A percentile compares a stretch with the other conserved stretches of the same genome.
Conservation (phyloP, 805 yeast species). For the Naumovozyma baii region DNA sequence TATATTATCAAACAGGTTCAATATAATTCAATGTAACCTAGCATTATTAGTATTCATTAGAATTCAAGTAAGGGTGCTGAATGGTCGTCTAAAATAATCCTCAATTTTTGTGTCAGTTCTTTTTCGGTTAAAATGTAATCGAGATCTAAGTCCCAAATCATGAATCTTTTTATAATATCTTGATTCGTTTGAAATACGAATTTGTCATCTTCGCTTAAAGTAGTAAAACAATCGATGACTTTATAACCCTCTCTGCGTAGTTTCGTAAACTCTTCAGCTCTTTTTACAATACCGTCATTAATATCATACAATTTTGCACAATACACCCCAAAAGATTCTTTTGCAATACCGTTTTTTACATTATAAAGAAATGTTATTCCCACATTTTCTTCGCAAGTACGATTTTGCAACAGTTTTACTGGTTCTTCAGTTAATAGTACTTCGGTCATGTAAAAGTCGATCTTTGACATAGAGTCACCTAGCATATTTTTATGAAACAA, state of each 20-base stretch:
- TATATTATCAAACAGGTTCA: not conserved
- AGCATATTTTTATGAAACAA: conserved; percentile 27
- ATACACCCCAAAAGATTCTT: conserved; percentile 31
- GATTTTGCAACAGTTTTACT: not conserved
- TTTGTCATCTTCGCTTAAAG: too few relatives aligned
- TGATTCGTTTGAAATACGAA: conserved; percentile 15
- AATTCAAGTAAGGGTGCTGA: not conserved
- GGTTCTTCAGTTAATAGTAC: conserved; percentile 19
- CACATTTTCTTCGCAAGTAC: conserved; percentile 2
- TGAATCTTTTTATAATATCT: conserved; percentile 17
- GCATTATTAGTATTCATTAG: not conserved
- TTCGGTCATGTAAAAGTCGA: conserved; percentile 32
- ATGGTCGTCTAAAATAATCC: not conserved
- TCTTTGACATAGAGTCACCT: conserved; percentile 9
- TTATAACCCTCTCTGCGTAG: conserved; percentile 13
- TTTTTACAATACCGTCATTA: conserved; percentile 19
- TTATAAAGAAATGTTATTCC: conserved; percentile 30
- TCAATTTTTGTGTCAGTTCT: conserved; percentile 7
- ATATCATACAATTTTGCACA: conserved; percentile 37
- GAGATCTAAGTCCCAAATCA: conserved; percentile 25
- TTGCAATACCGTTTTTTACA: conserved; percentile 27
- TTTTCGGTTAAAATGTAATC: conserved; percentile 7
- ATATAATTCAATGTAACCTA: too few relatives aligned
- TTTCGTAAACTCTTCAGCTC: conserved; percentile 27
- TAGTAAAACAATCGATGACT: conserved; percentile 14